Conservation (phyloP, 2,329 filamentous ascomycete genomes). For the Ophiostoma novo-ulmi region DNA sequence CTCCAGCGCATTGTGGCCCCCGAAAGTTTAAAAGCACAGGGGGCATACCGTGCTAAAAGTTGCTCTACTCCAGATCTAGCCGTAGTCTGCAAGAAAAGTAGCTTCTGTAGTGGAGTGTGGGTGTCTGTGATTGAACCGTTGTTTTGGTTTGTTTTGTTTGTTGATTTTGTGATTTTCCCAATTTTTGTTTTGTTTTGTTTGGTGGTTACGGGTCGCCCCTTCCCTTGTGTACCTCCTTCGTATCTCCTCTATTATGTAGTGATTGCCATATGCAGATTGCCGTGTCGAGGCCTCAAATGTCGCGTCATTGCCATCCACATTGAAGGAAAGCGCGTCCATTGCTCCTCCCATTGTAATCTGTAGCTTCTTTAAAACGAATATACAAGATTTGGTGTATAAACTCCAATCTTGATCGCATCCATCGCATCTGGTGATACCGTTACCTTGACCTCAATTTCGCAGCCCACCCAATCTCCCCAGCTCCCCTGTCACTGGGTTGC, state of each 20-base stretch:
- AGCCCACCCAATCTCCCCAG: slow-evolving; percentile 12
- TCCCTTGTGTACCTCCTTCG: neutral
- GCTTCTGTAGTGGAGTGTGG: slow-evolving; percentile 15
- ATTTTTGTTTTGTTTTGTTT: slow-evolving; percentile 9
- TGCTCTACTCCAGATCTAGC: neutral
- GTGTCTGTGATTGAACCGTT: slow-evolving; percentile 14
- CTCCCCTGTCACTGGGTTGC: neutral
- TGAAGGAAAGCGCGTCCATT: neutral
- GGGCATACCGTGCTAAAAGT: neutral
- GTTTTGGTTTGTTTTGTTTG: slow-evolving; percentile 15
- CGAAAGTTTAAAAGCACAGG: neutral
- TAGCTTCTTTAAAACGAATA: neutral
- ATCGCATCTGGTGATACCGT: slow-evolving; percentile 19
- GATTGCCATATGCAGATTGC: neutral
- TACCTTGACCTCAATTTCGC: slow-evolving; percentile 18
- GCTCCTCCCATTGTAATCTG: neutral
- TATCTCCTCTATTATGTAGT: neutral
- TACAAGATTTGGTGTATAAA: neutral
- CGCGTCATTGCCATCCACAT: neutral
- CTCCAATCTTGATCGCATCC: neutral
- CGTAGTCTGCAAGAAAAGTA: slow-evolving; percentile 10
- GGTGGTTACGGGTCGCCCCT: slow-evolving; percentile 14
- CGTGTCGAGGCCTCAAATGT: neutral
- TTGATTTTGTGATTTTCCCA: slow-evolving; percentile 18
- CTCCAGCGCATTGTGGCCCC: neutral